Base-by-base conservation (phyloP, 2,329 filamentous ascomycete species). In the Ophiobolus disseminans region DNA sequence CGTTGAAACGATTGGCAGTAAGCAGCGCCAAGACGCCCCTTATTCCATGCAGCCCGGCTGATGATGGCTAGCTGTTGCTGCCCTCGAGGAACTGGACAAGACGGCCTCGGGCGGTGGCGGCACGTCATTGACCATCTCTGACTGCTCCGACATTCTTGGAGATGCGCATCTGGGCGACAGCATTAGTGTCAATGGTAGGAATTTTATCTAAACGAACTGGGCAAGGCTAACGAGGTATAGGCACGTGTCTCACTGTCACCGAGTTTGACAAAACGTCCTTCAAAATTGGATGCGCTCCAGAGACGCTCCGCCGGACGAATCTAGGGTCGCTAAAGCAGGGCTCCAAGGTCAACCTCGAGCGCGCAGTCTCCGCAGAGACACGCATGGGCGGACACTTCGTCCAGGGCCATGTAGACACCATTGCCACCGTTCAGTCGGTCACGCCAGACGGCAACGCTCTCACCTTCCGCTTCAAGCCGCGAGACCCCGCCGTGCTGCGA, bases 321-420 rank as follows among this genome's bases (percentile, higher is more conserved):
- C 85, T 99, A n/a, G 93, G 92, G 54, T 79, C 79, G 16, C 81
- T 99, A 43, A 75, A 77, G 38, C 71, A 84, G 52, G 80, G 80
- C 32, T 88, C 86, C 52, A 79, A 78, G 17, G 92, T 97, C 58
- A 99, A 99, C 74, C 87, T 99, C 43, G 94, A 99, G 80, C 87
- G 94, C 13, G 93, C 94, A 3, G 92, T 99, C 44, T 88, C 89
- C 14, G 91, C 91, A 4, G 85, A 89, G 65, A 97, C 93, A 36
- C 90, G 94, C 45, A 97, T 99, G 91, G 94, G 95, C 37, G 94
- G 94, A 0, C 94, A 99, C 77, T 96, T 97, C 66, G 93, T 97
- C 23, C 95, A 99, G 76, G 94, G 94, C 31, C 94, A 99, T 74
- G 93, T 99, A 52, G 95, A 99, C 75, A 93, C 91, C 9, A 86